These are phyloP conservation scores for Astrothelium subdiscretum DNA, from an alignment of 495 filamentous ascomycete genomes.

Conservation along the genomic window DNA sequence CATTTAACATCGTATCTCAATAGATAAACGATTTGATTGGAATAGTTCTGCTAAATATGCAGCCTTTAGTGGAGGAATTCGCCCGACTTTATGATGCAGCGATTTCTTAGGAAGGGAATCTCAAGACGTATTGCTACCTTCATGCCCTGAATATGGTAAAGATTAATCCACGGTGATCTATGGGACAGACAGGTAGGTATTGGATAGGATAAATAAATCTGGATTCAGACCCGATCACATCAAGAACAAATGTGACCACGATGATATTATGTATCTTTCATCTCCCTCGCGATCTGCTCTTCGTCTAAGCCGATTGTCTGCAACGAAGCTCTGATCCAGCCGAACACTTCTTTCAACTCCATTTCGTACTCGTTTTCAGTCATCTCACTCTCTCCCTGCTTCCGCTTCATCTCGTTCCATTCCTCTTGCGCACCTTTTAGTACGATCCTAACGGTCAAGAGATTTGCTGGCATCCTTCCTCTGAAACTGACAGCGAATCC, in stretches of 20 bases:
- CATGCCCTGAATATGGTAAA: no score
- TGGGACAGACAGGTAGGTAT: no score
- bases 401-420: neutral
- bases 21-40: neutral
- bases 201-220: neutral
- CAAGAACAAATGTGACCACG: neutral
- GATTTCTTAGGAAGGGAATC: no score
- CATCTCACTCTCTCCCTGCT: neutral
- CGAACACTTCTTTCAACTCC: neutral
- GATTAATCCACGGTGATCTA: no score
- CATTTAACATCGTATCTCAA: neutral
- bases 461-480: neutral
- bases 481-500: neutral
- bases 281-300: neutral
- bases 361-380: neutral
- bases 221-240: neutral
- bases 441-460: neutral
- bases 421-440: neutral
- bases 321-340: neutral
- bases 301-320: neutral
- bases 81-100: no score
- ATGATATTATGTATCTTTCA: neutral
- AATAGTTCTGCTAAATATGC: neutral
- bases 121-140: no score
- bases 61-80: no score